Percentiles rank a stretch among this genome's conserved stretches.
Evolutionary conservation across 345 rosid genomes (phyloP).

Genomic region (Brassica nigra): DNA sequence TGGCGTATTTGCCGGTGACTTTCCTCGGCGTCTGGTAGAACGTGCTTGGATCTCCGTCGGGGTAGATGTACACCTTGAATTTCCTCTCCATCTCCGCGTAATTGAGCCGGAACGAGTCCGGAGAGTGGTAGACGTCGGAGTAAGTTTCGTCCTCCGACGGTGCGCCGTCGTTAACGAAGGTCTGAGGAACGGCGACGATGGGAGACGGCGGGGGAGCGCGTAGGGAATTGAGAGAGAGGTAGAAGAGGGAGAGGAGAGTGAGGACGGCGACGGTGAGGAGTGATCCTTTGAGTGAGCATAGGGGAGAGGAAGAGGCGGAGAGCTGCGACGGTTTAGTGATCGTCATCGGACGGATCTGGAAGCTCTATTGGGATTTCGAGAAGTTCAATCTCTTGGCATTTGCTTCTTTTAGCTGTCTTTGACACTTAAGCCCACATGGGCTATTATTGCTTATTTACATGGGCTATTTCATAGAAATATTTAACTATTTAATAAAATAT

Average conservation of each 20-base stretch:
- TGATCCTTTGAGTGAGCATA: constrained; percentile 66
- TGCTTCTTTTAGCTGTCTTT: not conserved
- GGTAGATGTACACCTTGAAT: constrained; percentile 85
- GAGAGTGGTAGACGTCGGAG: constrained; percentile 66
- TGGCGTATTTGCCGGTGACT: constrained; percentile 91
- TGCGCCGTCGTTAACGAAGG: not conserved
- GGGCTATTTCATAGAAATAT: not conserved
- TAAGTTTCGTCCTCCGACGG: constrained; percentile 12
- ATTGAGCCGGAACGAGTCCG: constrained; percentile 61
- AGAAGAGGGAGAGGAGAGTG: constrained; percentile 67
- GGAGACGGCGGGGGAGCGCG: constrained; percentile 45
- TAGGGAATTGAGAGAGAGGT: constrained; percentile 65
- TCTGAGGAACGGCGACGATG: constrained; percentile 20
- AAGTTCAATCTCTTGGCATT: not conserved
- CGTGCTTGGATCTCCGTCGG: constrained; percentile 91
- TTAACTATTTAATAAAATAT: no score
- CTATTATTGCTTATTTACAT: not conserved
- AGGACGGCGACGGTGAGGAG: constrained; percentile 66
- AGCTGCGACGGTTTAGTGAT: constrained; percentile 49
- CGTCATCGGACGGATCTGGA: constrained; percentile 49
- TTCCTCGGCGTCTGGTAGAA: constrained; percentile 94
- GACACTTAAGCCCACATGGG: not conserved
- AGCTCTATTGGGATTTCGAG: not conserved
- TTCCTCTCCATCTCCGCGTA: constrained; percentile 80
- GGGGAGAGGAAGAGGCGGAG: constrained; percentile 32